Base-by-base conservation (phyloP, 495 filamentous ascomycete genomes). In the Choiromyces venosus region DNA sequence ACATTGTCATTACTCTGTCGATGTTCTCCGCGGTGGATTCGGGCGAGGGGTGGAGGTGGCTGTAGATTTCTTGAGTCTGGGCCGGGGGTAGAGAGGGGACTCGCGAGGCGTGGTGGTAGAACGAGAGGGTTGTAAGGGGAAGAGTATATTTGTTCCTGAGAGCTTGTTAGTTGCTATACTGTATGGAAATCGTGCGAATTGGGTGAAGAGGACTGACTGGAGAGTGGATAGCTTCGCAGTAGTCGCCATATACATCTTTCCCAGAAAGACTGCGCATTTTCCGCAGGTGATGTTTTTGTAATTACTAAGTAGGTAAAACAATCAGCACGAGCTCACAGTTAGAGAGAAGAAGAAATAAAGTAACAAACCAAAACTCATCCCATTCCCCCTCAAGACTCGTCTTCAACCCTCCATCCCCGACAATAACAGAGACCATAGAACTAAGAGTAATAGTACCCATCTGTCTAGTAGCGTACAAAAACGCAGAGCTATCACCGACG, bases 231-330 rank as follows among this genome's bases (percentile, higher is more conserved):
- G 71, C 35, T 80, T 76, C 12, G 74, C 66, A 7, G 79, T 74
- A 37, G 78, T 80, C 25, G 74, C 79, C 46, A 80, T 74, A 29
- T 80, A 80, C 68, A 71, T 68, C 64, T 75, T 77, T 66, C 79
- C 79, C 29, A 80, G 42, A 19, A 66, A 33, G 38, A 39, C 33
- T 9, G 37, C 38, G 68, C 79, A 80, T 73, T 80, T 80, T 44
- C 71, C 71, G 42, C 79, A 80, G 64, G 42, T 70, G 21, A 80
- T 68, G 35, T 73, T 68, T 70, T 78, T 78, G 40, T 78, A 78
- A 56, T 78, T 78, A 40, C 76, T 78, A 29, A 14, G 64, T 21
- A 19, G 37, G 21, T 37, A 74, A 46, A 21, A 37, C 33, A 61
- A 71, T 35, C 44, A 71, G 68, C 68, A 78, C 69, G 16, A 67